Evolutionary conservation across 176 grass and related monocot species (phyloP).

Genomic region (Chloris gayana): DNA sequence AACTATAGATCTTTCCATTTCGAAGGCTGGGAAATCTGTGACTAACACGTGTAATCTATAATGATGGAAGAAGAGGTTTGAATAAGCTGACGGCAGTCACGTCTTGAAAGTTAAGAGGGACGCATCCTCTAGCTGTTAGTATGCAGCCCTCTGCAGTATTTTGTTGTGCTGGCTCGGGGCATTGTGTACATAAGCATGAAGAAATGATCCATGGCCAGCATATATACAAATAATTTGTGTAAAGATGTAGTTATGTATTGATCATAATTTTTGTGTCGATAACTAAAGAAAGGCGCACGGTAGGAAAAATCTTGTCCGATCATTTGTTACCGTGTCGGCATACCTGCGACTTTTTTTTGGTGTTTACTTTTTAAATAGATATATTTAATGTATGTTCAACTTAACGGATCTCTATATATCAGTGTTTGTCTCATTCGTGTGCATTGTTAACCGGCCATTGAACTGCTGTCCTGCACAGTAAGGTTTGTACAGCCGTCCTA

Average conservation of each 20-base stretch:
- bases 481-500: too few relatives aligned
- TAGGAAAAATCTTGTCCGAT: conserved; percentile 27
- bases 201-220: conserved; percentile 20
- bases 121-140: conserved; percentile 5
- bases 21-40: conserved; percentile 8
- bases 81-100: conserved; percentile 1
- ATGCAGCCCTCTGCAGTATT: conserved; percentile 1
- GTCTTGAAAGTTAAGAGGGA: background rate
- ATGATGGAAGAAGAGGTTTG: background rate
- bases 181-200: conserved; percentile 49
- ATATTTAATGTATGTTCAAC: background rate
- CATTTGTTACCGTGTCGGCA: background rate
- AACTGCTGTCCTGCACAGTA: too few relatives aligned
- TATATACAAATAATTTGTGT: conserved; percentile 53
- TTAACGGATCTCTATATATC: background rate
- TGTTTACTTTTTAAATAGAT: background rate
- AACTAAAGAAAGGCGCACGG: conserved; percentile 30
- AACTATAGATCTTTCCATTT: conserved; percentile 32
- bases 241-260: conserved; percentile 43
- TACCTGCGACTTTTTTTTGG: background rate
- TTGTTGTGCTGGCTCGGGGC: conserved; percentile 31
- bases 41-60: background rate
- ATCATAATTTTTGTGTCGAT: conserved; percentile 43
- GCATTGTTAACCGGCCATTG: background rate
- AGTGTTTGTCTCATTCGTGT: background rate